Evolutionary conservation across 805 yeast genomes (phyloP).

Genomic region (Starmera caribaea): DNA sequence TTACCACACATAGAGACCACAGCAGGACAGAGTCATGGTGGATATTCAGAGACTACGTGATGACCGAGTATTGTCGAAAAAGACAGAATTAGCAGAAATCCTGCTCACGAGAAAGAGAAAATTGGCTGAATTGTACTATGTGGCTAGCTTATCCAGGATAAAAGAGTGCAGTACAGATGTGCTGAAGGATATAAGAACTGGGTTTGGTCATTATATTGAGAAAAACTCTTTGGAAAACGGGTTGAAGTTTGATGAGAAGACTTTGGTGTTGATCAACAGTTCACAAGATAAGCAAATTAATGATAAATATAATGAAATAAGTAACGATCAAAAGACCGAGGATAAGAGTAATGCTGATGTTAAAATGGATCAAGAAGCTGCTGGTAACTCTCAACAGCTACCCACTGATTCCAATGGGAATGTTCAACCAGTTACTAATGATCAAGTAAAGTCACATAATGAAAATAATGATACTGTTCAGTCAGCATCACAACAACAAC

Average conservation of each 20-base stretch:
- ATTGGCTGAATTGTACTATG: conserved; percentile 51
- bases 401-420: no score
- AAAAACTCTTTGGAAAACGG: conserved; percentile 44
- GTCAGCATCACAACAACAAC: not conserved
- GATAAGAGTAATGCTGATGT: no score
- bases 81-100: conserved; percentile 26
- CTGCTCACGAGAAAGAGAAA: conserved; percentile 44
- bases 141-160: conserved; percentile 41
- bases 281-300: not conserved
- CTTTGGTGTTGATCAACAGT: conserved; percentile 9
- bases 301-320: no score
- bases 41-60: conserved; percentile 24
- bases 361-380: no score
- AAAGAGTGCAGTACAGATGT: conserved; percentile 26
- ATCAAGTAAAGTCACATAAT: not conserved
- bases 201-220: conserved; percentile 35
- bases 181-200: conserved; percentile 28
- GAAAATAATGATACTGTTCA: not conserved
- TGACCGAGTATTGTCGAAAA: conserved; percentile 35
- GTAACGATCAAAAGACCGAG: no score
- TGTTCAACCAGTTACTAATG: not conserved
- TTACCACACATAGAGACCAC: conserved; percentile 36
- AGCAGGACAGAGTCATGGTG: conserved; percentile 2
- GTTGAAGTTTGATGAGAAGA: conserved; percentile 23
- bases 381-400: no score